Percentiles rank a stretch among this genome's conserved stretches.
Evolutionary conservation across 1,139 yeast genomes (phyloP).

Genomic region (Debaryomycetaceae sp.): DNA sequence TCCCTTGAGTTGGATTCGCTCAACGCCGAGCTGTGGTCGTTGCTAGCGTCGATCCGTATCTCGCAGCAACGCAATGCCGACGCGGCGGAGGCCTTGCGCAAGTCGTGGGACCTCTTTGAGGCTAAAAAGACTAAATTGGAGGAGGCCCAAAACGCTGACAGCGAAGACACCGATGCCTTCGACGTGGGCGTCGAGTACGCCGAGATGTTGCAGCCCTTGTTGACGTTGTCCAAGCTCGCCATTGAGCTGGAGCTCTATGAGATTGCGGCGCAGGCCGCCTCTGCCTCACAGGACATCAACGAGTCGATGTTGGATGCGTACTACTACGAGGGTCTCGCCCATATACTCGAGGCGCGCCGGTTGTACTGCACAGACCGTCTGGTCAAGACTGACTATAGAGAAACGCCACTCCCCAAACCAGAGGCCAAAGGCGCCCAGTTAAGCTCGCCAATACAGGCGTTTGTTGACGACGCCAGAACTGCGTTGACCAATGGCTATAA

Average conservation of each 20-base stretch:
- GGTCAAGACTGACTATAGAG: constrained; percentile 44
- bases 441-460: constrained; percentile 25
- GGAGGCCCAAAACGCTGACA: constrained; percentile 21
- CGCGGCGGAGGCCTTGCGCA: constrained; percentile 64
- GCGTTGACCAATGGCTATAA: constrained; percentile 56
- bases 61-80: constrained; percentile 78
- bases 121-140: constrained; percentile 48
- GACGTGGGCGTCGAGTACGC: constrained; percentile 50
- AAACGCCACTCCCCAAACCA: constrained; percentile 34
- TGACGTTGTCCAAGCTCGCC: constrained; percentile 67
- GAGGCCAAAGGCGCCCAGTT: constrained; percentile 13
- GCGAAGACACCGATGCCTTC: constrained; percentile 25
- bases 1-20: constrained; percentile 57
- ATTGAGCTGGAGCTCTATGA: constrained; percentile 75
- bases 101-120: constrained; percentile 70
- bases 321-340: constrained; percentile 78
- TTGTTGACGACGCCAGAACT: constrained; percentile 44
- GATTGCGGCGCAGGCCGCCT: constrained; percentile 55
- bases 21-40: constrained; percentile 78
- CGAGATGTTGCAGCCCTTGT: constrained; percentile 63
- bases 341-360: constrained; percentile 54
- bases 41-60: constrained; percentile 82
- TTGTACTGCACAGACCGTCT: constrained; percentile 14
- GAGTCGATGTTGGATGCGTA: constrained; percentile 77
- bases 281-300: constrained; percentile 67